A percentile compares a stretch with the other conserved stretches of the same genome.
phyloP scores from a whole-genome alignment of 352 stramenopile genomes.

The Saprolegnia diclina region DNA sequence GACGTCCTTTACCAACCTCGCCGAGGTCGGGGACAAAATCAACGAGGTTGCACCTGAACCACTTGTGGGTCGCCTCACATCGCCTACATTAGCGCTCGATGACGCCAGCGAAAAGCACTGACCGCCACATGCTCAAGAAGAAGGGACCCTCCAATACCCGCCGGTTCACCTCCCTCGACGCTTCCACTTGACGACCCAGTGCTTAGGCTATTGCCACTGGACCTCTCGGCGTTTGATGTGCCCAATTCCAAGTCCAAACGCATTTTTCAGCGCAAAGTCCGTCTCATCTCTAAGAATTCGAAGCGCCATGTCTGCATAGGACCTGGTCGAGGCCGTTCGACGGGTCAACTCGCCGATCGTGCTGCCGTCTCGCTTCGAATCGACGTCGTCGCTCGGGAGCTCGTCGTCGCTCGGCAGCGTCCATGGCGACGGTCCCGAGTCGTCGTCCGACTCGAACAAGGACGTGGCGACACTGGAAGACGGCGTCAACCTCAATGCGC shows the following conservation, averaged over 20 bases:
- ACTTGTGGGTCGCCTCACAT: not conserved
- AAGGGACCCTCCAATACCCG: slow-evolving; percentile 1
- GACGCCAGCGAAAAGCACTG: slow-evolving; percentile 8
- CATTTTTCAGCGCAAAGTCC: slow-evolving; percentile 23
- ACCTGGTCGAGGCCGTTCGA: slow-evolving; percentile 69
- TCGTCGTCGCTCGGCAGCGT: not conserved
- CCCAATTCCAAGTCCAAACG: slow-evolving; percentile 20
- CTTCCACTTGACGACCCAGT: not conserved
- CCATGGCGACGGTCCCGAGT: not conserved
- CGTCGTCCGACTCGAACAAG: slow-evolving; percentile 35
- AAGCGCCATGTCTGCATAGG: slow-evolving; percentile 25
- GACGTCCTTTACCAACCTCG: slow-evolving; percentile 22
- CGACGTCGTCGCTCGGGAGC: slow-evolving; percentile 2
- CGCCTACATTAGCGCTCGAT: not conserved
- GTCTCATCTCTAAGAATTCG: not conserved
- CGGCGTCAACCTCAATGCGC: slow-evolving; percentile 56
- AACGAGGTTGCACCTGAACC: not conserved
- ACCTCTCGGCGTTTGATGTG: slow-evolving; percentile 23
- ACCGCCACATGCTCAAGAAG: slow-evolving; percentile 19
- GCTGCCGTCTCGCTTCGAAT: slow-evolving; percentile 41
- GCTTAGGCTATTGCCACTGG: slow-evolving; percentile 15
- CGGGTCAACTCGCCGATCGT: slow-evolving; percentile 65
- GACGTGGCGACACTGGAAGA: slow-evolving; percentile 69
- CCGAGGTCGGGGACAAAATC: slow-evolving; percentile 3
- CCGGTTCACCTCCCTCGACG: not conserved